Evolutionary conservation across 2,329 filamentous ascomycete species (phyloP).

Genomic region (Hypoxylon sp.): DNA sequence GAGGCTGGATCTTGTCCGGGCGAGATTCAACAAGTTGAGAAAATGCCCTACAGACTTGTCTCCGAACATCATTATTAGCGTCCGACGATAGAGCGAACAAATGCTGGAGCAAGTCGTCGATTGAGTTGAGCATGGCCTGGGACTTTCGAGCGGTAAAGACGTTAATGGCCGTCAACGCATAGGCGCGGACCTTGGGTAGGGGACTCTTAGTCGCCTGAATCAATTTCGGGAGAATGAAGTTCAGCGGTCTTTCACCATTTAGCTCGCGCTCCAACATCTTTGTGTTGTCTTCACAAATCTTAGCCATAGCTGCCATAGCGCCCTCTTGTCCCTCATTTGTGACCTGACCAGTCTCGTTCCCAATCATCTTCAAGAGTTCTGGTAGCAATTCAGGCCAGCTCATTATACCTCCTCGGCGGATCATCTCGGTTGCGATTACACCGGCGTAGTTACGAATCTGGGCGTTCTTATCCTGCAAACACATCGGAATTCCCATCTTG

Average conservation of each 20-base stretch:
- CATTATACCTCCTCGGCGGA: slow-evolving; percentile 85
- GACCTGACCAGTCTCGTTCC: slow-evolving; percentile 78
- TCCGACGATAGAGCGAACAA: slow-evolving; percentile 88
- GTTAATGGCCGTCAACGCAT: slow-evolving; percentile 88
- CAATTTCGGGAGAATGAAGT: slow-evolving; percentile 90
- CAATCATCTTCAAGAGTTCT: slow-evolving; percentile 83
- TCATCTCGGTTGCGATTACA: slow-evolving; percentile 93
- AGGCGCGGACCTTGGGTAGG: slow-evolving; percentile 81
- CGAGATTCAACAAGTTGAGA: slow-evolving; percentile 91
- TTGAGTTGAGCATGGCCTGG: slow-evolving; percentile 82
- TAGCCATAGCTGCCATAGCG: slow-evolving; percentile 91
- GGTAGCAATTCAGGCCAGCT: slow-evolving; percentile 93
- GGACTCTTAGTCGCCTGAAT: slow-evolving; percentile 86
- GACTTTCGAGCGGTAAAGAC: slow-evolving; percentile 90
- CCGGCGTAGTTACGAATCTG: slow-evolving; percentile 92
- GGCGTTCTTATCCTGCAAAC: slow-evolving; percentile 83
- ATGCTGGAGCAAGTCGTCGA: slow-evolving; percentile 85
- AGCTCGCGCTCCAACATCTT: slow-evolving; percentile 89
- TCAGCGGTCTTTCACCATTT: slow-evolving; percentile 87
- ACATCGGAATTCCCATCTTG: slow-evolving; percentile 81
- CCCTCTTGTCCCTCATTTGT: slow-evolving; percentile 86
- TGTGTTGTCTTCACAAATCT: slow-evolving; percentile 97
- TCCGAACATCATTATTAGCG: slow-evolving; percentile 82
- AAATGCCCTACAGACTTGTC: slow-evolving; percentile 94
- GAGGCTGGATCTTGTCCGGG: slow-evolving; percentile 90